Evolutionary conservation across 2,329 filamentous ascomycete species (phyloP), one percentile per base, ranked within the genome.

Genomic region (Didymella keratinophila): DNA sequence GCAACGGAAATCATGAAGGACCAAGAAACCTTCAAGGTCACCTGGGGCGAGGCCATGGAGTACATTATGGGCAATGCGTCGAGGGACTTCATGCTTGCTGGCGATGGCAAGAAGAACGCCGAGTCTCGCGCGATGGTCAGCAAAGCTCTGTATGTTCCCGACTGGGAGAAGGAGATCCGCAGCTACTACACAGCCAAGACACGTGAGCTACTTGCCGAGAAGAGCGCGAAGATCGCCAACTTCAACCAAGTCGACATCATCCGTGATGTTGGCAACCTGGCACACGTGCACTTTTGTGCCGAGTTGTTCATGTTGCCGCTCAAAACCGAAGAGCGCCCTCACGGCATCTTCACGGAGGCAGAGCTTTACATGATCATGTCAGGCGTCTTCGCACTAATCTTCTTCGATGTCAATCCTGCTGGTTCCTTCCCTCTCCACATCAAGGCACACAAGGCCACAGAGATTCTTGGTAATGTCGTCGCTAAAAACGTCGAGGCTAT

Each of bases 201-300:
- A 0, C 78, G 85, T 49, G 78, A 83, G 27, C 80, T 95, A 2
- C 80, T 96, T 20, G 73, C 78, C 0, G 82, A 87, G 27, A 90
- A 91, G 73, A 86, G 85, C 42, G 90, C 86, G 74, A 83, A 82
- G 56, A 82, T 93, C 27, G 84, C 81, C 4, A 83, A 83, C 9
- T 81, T 83, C 54, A 84, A 84, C 51, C 88, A 91, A 71, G 84
- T 92, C 39, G 91, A 95, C 66, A 81, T 93, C 82, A 84, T 85
- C 32, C 80, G 84, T 56, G 84, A 86, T 72, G 78, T 86, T 36
- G 81, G 82, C 61, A 85, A 85, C 58, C 74, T 83, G 10, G 80
- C 78, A 4, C 83, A 85, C 64, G 80, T 84, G 4, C 82, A 84
- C 68, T 86, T 87, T 69, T 81, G 79, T 55, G 78, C 83, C 0